phyloP scores from a whole-genome alignment of 2,329 filamentous ascomycete genomes.

The Colletotrichum siamense region DNA sequence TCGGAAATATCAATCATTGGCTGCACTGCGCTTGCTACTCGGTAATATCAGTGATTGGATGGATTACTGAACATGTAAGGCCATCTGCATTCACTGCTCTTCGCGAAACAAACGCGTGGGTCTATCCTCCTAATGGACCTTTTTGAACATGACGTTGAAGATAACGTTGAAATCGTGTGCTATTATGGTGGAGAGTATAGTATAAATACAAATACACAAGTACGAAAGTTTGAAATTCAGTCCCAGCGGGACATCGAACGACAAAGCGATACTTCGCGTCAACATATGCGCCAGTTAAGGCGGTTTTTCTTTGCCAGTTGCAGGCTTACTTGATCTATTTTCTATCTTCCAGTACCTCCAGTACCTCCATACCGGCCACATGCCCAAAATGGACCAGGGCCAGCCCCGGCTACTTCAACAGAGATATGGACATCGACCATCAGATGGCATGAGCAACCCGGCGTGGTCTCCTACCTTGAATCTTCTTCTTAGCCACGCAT shows the following conservation, averaged over 20 bases:
- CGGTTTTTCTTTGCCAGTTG: rapidly evolving
- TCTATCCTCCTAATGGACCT: rapidly evolving
- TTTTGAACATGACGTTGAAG: no score
- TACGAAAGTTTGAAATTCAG: background rate
- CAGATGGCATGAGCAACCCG: background rate
- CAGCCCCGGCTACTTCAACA: background rate
- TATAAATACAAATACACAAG: background rate
- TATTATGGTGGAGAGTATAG: background rate
- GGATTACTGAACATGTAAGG: background rate
- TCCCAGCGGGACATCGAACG: rapidly evolving
- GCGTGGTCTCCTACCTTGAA: background rate
- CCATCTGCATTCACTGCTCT: background rate
- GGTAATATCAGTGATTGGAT: background rate
- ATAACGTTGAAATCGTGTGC: no score
- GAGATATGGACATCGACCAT: background rate
- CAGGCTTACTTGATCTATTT: background rate
- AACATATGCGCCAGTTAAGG: rapidly evolving
- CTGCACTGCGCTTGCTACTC: rapidly evolving
- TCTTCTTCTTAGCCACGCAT: constrained; percentile 31
- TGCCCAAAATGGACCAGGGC: background rate
- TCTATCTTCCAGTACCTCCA: background rate
- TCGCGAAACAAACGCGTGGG: background rate
- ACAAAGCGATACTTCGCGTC: no score
- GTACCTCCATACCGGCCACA: no score
- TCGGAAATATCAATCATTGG: background rate